Percentiles rank a stretch among this genome's conserved stretches.
phyloP scores from a whole-genome alignment of 2,329 filamentous ascomycete genomes.

The Rasamsonia emersonii region DNA sequence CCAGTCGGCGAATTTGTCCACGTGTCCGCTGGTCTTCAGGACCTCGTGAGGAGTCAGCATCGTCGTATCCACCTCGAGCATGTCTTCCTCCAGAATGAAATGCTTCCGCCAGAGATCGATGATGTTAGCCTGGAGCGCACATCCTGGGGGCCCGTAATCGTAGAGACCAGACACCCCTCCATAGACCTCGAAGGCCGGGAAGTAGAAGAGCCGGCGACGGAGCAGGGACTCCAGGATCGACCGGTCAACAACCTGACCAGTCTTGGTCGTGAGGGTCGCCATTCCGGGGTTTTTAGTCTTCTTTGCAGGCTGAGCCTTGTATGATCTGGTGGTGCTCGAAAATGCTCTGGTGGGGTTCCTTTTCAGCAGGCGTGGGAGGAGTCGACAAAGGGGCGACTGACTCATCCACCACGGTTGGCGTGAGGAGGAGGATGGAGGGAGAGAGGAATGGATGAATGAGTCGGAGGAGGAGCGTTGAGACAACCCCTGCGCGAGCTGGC shows the following conservation, averaged over 20 bases:
- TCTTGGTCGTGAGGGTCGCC: conserved; percentile 65
- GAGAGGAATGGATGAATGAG: conserved; percentile 1
- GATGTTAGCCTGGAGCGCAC: conserved; percentile 77
- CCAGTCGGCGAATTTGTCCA: conserved; percentile 97
- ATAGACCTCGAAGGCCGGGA: conserved; percentile 92
- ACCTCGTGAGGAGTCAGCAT: conserved; percentile 90
- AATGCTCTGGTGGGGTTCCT: conserved; percentile 29
- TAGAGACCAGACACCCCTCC: conserved; percentile 81
- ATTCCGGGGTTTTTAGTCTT: conserved; percentile 36
- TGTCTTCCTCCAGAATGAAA: conserved; percentile 87
- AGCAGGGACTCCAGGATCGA: conserved; percentile 74
- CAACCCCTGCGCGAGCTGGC: too few relatives aligned
- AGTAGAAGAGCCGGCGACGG: conserved; percentile 85
- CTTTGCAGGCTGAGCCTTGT: conserved; percentile 18
- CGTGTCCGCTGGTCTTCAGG: conserved; percentile 91
- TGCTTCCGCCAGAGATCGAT: conserved; percentile 87
- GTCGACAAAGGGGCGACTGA: conserved; percentile 28
- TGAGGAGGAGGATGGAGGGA: conserved; percentile 4
- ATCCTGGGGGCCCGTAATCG: conserved; percentile 87
- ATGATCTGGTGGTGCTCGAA: conserved; percentile 25
- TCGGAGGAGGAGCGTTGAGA: too few relatives aligned
- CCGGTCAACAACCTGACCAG: conserved; percentile 83
- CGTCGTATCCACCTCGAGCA: conserved; percentile 91
- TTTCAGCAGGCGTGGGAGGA: conserved; percentile 26
- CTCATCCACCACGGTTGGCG: conserved; percentile 26